phyloP scores from a whole-genome alignment of 2,329 filamentous ascomycete genomes.

The Graphilbum fragrans region DNA sequence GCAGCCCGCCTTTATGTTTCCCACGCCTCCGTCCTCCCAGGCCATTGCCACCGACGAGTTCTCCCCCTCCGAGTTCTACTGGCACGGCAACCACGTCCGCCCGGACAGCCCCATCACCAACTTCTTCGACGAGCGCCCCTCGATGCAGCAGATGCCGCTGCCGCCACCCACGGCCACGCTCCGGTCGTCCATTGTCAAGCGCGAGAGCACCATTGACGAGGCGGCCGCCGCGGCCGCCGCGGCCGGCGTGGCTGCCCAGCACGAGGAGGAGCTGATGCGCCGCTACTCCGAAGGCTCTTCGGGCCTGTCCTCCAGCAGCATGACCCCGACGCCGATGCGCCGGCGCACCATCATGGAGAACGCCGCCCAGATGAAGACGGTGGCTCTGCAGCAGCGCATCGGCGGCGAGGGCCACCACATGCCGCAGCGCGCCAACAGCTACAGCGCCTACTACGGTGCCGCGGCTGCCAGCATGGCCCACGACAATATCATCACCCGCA shows the following conservation, averaged over 20 bases:
- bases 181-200: constrained; percentile 8
- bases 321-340: neutral
- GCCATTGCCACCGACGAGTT: constrained; percentile 2
- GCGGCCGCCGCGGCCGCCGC: neutral
- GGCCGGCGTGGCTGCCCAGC: neutral
- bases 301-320: neutral
- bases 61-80: constrained; percentile 10
- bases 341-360: constrained; percentile 1
- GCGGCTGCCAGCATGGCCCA: neutral
- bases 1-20: neutral
- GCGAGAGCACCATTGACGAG: neutral
- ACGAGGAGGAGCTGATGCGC: neutral
- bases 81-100: constrained; percentile 1
- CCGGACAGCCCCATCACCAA: constrained; percentile 8
- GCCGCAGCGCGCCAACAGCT: neutral
- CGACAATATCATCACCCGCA: constrained; percentile 8
- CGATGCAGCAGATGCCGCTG: constrained; percentile 6
- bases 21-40: constrained; percentile 3
- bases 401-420: neutral
- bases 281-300: constrained; percentile 1
- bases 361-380: constrained; percentile 2
- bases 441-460: neutral
- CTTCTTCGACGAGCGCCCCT: constrained; percentile 15
- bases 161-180: constrained; percentile 9
- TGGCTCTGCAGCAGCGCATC: neutral